These are phyloP conservation scores for Strobilomyces dryophilus DNA, from an alignment of 768 basidiomycete species.

Conservation along the genomic window DNA sequence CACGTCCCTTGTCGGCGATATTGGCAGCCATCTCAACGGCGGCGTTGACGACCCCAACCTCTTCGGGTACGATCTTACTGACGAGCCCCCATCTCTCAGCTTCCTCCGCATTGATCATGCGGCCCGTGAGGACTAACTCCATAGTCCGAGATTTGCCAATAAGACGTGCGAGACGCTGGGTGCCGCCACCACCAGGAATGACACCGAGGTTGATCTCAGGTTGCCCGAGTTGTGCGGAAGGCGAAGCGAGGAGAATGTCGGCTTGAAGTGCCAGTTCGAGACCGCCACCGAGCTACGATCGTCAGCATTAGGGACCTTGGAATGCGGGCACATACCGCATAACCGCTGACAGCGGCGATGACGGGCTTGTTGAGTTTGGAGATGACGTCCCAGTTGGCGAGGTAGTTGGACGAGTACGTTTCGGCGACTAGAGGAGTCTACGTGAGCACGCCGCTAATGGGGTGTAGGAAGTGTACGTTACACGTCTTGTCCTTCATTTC, in stretches of 20 bases:
- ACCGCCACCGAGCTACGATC: conserved; percentile 85
- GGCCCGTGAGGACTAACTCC: conserved; percentile 91
- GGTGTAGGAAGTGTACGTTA: conserved; percentile 33
- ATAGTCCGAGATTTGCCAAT: conserved; percentile 93
- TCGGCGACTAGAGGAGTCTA: conserved; percentile 57
- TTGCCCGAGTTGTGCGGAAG: conserved; percentile 89
- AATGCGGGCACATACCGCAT: conserved; percentile 56
- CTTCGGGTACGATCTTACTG: conserved; percentile 72
- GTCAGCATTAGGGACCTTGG: not conserved
- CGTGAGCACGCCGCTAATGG: not conserved
- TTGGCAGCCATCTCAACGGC: conserved; percentile 74
- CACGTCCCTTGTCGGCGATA: conserved; percentile 77
- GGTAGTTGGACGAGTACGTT: conserved; percentile 81
- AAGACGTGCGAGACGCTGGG: conserved; percentile 80
- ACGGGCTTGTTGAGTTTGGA: conserved; percentile 82
- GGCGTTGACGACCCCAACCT: conserved; percentile 81
- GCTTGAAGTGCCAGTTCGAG: conserved; percentile 96
- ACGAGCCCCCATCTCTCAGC: conserved; percentile 88
- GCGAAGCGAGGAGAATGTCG: conserved; percentile 90
- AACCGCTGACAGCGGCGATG: conserved; percentile 94
- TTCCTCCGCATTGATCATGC: conserved; percentile 73
- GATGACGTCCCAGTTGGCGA: conserved; percentile 79
- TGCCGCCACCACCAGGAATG: conserved; percentile 93
- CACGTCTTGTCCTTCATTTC: conserved; percentile 98
- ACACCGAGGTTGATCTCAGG: conserved; percentile 95